Evolutionary conservation across 1,284 basidiomycete genomes (phyloP).

Genomic region (Leccinum fallax): DNA sequence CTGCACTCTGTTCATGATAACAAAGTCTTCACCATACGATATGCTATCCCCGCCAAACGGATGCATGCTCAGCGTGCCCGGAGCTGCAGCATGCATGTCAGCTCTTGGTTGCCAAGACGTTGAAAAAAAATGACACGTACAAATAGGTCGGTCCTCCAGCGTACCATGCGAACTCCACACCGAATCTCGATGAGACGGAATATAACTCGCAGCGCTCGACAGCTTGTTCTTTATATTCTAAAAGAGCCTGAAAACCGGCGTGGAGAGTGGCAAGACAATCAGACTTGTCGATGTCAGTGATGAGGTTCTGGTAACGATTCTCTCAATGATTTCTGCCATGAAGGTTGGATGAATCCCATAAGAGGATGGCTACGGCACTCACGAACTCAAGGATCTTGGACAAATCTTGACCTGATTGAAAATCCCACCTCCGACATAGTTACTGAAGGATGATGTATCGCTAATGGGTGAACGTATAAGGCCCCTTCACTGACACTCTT

Average conservation of each 20-base stretch:
- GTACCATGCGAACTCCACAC: conserved; percentile 70
- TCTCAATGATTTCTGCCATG: conserved; percentile 83
- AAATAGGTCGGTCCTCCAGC: conserved; percentile 59
- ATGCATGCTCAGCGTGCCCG: conserved; percentile 58
- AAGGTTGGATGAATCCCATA: conserved; percentile 4
- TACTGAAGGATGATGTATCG: conserved; percentile 79
- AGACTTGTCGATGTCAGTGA: conserved; percentile 98
- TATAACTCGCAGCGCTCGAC: conserved; percentile 71
- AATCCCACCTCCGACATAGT: conserved; percentile 89
- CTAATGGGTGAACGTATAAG: conserved; percentile 94
- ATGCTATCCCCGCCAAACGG: conserved; percentile 58
- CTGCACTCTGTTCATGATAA: conserved; percentile 80
- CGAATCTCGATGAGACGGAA: conserved; percentile 82
- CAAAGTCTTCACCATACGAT: conserved; percentile 54
- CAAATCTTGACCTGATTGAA: conserved; percentile 98
- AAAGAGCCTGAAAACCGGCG: conserved; percentile 94
- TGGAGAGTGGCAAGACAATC: conserved; percentile 92
- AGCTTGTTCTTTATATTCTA: conserved; percentile 83
- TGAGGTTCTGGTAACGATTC: conserved; percentile 86
- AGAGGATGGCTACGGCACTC: conserved; percentile 35
- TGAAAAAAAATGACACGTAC: conserved; percentile 45
- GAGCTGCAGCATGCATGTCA: conserved; percentile 10
- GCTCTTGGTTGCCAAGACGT: not conserved
- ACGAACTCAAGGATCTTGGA: conserved; percentile 95
- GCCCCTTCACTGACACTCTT: conserved; percentile 70